These are phyloP conservation scores for Tulasnella sp. DNA, from an alignment of 768 basidiomycete genomes.

Conservation along the genomic window DNA sequence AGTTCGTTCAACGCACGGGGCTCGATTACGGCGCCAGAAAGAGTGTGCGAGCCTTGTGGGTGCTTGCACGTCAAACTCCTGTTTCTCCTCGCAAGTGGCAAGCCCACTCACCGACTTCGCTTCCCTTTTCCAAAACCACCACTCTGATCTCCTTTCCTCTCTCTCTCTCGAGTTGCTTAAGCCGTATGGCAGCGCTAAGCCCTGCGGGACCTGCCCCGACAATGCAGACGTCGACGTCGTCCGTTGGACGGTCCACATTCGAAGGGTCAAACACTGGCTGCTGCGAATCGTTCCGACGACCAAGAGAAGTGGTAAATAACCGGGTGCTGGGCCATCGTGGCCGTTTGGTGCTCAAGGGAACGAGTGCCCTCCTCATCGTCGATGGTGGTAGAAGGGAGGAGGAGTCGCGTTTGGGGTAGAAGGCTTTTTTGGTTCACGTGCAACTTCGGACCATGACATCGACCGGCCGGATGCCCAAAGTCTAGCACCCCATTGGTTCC, in stretches of 20 bases:
- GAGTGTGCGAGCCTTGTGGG: conserved; percentile 76
- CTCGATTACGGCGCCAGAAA: conserved; percentile 94
- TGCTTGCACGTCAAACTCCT: neutral
- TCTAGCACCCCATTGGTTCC: neutral
- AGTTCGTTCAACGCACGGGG: conserved; percentile 87
- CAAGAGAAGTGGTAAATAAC: neutral
- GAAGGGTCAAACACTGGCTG: conserved; percentile 47
- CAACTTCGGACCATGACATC: neutral
- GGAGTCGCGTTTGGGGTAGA: neutral
- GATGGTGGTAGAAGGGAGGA: neutral
- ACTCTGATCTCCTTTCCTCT: conserved; percentile 74
- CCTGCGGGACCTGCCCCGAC: conserved; percentile 96
- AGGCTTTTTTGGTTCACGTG: neutral
- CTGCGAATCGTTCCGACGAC: neutral
- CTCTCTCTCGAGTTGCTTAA: conserved; percentile 87
- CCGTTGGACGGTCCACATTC: conserved; percentile 74
- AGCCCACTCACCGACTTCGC: conserved; percentile 73
- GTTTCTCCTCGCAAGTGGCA: neutral
- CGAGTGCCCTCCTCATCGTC: neutral
- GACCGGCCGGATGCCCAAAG: neutral
- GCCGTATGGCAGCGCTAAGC: conserved; percentile 87
- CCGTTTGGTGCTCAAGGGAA: neutral
- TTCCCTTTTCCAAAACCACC: conserved; percentile 92
- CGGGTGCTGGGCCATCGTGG: neutral
- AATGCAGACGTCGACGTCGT: conserved; percentile 95